These are phyloP conservation scores for Psilocybe sp. DNA, from an alignment of 768 basidiomycete genomes.

Conservation along the genomic window DNA sequence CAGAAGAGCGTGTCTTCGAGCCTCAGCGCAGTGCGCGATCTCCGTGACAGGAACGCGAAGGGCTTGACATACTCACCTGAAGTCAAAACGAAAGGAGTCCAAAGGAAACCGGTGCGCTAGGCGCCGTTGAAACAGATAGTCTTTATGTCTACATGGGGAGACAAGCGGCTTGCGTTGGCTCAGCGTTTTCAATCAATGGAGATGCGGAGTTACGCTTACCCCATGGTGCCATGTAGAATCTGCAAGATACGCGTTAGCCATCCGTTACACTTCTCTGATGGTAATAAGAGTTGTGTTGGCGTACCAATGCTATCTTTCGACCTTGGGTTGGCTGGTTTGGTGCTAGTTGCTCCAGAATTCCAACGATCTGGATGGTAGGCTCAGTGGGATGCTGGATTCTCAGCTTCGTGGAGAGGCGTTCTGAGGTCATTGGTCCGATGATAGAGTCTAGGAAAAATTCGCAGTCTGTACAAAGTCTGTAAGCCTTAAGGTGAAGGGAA, in stretches of 20 bases:
- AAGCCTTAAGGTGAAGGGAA: no score
- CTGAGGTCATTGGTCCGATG: slow-evolving; percentile 6
- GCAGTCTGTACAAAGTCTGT: no score
- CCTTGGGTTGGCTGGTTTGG: slow-evolving; percentile 50
- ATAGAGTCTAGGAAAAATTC: neutral
- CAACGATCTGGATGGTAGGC: slow-evolving; percentile 45
- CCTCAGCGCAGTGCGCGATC: no score
- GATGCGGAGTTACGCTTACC: slow-evolving; percentile 45
- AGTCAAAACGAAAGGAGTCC: slow-evolving; percentile 87
- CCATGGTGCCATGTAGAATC: slow-evolving; percentile 80
- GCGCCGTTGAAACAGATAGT: slow-evolving; percentile 78
- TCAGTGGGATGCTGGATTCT: slow-evolving; percentile 48
- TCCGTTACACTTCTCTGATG: neutral
- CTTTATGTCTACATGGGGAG: slow-evolving; percentile 61
- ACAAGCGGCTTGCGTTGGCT: slow-evolving; percentile 18
- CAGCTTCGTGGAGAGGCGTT: slow-evolving; percentile 45
- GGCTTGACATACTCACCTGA: slow-evolving; percentile 49
- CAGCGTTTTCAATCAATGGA: slow-evolving; percentile 16
- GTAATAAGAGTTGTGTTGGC: slow-evolving; percentile 16
- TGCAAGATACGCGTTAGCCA: slow-evolving; percentile 22
- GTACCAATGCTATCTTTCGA: slow-evolving; percentile 62
- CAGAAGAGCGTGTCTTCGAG: no score
- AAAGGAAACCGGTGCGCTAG: slow-evolving; percentile 63
- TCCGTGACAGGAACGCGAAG: no score
- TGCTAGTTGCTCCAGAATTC: slow-evolving; percentile 60